A percentile compares a stretch with the other conserved stretches of the same genome.
phyloP scores from a whole-genome alignment of 768 basidiomycete genomes.

The Tricholoma terreum region DNA sequence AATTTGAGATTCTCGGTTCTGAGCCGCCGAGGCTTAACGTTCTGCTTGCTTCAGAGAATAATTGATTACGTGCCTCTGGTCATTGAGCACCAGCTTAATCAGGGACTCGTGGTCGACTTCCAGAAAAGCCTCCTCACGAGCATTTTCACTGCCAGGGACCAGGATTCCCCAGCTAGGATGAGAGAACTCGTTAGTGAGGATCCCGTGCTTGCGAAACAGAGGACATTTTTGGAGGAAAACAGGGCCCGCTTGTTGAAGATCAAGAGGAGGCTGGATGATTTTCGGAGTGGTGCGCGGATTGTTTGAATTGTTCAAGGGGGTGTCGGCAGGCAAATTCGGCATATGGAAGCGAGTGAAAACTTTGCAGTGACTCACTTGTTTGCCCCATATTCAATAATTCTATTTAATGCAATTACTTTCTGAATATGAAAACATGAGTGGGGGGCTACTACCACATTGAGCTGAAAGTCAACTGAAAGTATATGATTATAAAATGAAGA shows the following conservation, averaged over 20 bases:
- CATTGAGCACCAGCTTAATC: slow-evolving; percentile 46
- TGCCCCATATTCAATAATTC: too few species aligned
- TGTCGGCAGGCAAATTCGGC: too few species aligned
- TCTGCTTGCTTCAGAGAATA: slow-evolving; percentile 55
- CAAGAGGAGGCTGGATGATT: slow-evolving; percentile 27
- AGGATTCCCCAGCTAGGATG: slow-evolving; percentile 11
- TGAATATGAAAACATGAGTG: too few species aligned
- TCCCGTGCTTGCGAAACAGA: slow-evolving; percentile 24
- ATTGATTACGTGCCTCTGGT: slow-evolving; percentile 51
- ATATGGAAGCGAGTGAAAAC: too few species aligned
- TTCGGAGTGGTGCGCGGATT: too few species aligned
- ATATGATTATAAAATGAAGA: too few species aligned
- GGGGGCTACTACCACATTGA: too few species aligned
- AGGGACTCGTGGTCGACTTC: slow-evolving; percentile 33
- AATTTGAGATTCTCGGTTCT: slow-evolving; percentile 4
- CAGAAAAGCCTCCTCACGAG: slow-evolving; percentile 34
- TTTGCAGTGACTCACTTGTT: too few species aligned
- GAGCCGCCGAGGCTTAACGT: too few species aligned
- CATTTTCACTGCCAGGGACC: slow-evolving; percentile 17
- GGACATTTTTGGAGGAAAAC: slow-evolving; percentile 28
- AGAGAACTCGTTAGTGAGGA: slow-evolving; percentile 40
- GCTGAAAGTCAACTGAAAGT: too few species aligned
- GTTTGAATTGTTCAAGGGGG: too few species aligned
- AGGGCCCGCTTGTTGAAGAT: slow-evolving; percentile 30
- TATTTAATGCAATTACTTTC: too few species aligned